A percentile compares a stretch with the other conserved stretches of the same genome.
These are phyloP conservation scores for Misopates orontium DNA, from an alignment of 257 asterid species.

Conservation along the genomic window DNA sequence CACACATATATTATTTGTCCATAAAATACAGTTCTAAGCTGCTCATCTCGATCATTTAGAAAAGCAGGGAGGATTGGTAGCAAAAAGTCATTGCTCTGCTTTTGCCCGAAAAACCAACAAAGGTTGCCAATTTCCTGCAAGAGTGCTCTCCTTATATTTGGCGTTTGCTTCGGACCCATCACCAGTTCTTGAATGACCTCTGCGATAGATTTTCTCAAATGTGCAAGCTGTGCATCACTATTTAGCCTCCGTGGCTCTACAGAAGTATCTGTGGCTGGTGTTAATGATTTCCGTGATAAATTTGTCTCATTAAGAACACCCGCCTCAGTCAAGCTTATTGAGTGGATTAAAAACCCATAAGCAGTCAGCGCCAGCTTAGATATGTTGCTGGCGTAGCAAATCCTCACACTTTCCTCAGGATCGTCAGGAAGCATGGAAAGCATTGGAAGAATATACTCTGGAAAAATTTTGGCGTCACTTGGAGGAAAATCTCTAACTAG, in stretches of 20 bases:
- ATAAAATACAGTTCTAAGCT: conserved; percentile 94
- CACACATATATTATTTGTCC: conserved; percentile 89
- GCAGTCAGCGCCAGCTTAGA: conserved; percentile 94
- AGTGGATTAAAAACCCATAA: conserved; percentile 93
- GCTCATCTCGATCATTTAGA: conserved; percentile 96
- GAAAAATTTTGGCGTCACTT: conserved; percentile 98
- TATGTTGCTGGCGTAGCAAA: conserved; percentile 92
- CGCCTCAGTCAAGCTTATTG: conserved; percentile 94
- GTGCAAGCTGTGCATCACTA: conserved; percentile 83
- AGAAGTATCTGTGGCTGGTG: conserved; percentile 44
- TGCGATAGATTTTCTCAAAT: conserved; percentile 85
- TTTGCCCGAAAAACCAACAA: conserved; percentile 99
- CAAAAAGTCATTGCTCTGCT: conserved; percentile 95
- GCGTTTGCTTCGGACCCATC: conserved; percentile 99
- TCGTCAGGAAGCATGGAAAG: conserved; percentile 99
- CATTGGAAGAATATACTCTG: conserved; percentile 98
- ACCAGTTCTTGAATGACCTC: conserved; percentile 99
- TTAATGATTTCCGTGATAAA: conserved; percentile 54
- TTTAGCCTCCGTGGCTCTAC: conserved; percentile 52
- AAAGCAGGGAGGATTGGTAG: conserved; percentile 99
- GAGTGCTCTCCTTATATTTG: conserved; percentile 97
- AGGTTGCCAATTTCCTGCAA: conserved; percentile 94
- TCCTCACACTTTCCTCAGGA: conserved; percentile 99
- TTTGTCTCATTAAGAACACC: conserved; percentile 89
- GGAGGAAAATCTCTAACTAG: conserved; percentile 96